Conservation (phyloP, 176 grass and related monocot genomes). For the Metroxylon sagu region DNA sequence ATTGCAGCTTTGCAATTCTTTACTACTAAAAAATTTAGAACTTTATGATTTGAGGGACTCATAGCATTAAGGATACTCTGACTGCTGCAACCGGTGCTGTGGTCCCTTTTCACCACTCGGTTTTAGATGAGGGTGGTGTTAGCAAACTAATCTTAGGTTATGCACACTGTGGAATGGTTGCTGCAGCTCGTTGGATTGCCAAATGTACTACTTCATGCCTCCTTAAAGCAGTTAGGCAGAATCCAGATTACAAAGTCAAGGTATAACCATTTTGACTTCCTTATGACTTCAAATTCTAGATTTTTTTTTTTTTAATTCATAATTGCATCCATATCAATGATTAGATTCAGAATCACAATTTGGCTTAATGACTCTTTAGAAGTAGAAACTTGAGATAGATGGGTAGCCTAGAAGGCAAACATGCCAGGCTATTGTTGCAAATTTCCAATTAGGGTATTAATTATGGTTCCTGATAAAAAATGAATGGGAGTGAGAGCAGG, state of each 20-base stretch:
- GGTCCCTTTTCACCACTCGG: conserved; percentile 81
- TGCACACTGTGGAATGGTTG: conserved; percentile 5
- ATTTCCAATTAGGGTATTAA: no score
- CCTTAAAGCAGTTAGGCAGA: conserved; percentile 42
- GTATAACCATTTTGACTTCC: conserved; percentile 27
- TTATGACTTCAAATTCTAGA: conserved; percentile 11
- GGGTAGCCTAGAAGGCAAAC: no score
- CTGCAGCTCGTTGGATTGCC: conserved; percentile 58
- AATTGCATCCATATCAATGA: no score
- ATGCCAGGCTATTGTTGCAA: no score
- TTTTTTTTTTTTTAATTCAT: no score
- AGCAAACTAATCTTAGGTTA: conserved; percentile 54
- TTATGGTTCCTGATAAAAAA: no score
- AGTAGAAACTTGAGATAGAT: no score
- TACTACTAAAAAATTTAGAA: no score
- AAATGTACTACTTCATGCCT: conserved; percentile 69
- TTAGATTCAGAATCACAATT: no score
- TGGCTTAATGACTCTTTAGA: no score
- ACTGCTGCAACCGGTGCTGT: conserved; percentile 63
- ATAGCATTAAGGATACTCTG: conserved; percentile 69
- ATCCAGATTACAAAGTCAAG: conserved; percentile 85
- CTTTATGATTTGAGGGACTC: conserved; percentile 32
- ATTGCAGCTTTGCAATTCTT: no score
- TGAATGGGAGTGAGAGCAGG: no score
- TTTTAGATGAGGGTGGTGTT: conserved; percentile 69